phyloP scores from a whole-genome alignment of 1,284 basidiomycete species.

The Macrocybe sp. region DNA sequence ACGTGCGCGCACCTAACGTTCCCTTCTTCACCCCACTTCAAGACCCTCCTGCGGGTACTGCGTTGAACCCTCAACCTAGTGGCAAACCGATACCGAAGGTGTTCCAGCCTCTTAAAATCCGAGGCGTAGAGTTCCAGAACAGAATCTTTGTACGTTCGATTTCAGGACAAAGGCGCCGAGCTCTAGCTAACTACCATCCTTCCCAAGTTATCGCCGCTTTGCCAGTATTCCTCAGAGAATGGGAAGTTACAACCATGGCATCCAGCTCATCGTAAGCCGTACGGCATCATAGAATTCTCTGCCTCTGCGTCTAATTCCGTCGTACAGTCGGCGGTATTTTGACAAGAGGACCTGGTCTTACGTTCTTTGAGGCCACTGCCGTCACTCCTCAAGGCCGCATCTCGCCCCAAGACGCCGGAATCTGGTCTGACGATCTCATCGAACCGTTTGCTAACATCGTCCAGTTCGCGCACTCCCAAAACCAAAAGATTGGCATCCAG shows the following conservation, averaged over 20 bases:
- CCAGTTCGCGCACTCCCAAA: conserved; percentile 69
- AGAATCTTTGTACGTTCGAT: conserved; percentile 47
- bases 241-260: conserved; percentile 39
- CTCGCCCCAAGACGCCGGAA: conserved; percentile 45
- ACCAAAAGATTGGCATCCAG: conserved; percentile 70
- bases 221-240: conserved; percentile 58
- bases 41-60: conserved; percentile 43
- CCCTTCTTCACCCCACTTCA: conserved; percentile 55
- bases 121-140: conserved; percentile 67
- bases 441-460: conserved; percentile 63
- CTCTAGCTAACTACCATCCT: neutral
- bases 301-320: neutral
- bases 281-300: neutral
- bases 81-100: conserved; percentile 47
- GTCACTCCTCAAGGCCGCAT: conserved; percentile 55
- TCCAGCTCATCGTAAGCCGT: conserved; percentile 27
- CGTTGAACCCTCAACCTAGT: conserved; percentile 35
- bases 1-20: conserved; percentile 32
- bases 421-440: conserved; percentile 75
- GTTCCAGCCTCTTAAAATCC: conserved; percentile 61
- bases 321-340: conserved; percentile 37
- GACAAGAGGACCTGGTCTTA: conserved; percentile 41
- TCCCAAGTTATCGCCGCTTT: conserved; percentile 43
- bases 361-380: conserved; percentile 55
- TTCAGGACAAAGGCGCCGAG: neutral